Evolutionary conservation across 164 flowering plant genomes (phyloP), one percentile per base, ranked within the genome.

Genomic region (Chloranthus sessilifolius): DNA sequence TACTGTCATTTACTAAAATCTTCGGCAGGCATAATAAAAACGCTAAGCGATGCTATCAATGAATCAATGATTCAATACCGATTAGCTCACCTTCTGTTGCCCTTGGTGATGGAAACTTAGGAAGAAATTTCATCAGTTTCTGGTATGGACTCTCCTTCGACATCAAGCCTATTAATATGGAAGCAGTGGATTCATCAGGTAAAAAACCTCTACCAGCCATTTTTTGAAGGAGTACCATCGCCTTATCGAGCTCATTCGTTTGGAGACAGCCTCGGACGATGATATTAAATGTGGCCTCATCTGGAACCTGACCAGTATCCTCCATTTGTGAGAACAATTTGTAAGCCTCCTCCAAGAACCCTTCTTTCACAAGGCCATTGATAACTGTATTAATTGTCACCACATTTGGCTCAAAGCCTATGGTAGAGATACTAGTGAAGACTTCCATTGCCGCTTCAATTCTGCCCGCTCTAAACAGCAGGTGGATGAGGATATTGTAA

Each of bases 121-220:
- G n/a, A n/a, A n/a, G n/a, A n/a, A n/a, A n/a, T n/a, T n/a, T n/a
- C n/a, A n/a, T n/a, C n/a, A n/a, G n/a, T n/a, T n/a, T n/a, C n/a
- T n/a, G n/a, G n/a, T n/a, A n/a, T n/a, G n/a, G n/a, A n/a, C n/a
- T n/a, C n/a, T n/a, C n/a, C n/a, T n/a, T n/a, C n/a, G n/a, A n/a
- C n/a, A n/a, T n/a, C 40, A 54, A 54, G 48, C 43, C 24, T 22
- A 20, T 26, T 10, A 50, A 9, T 15, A 12, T 10, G 7, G 68
- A 20, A 0, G 39, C 17, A 7, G 25, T 27, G 3, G 31, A 5
- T 7, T 40, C 16, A 47, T 21, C 10, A 7, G 51, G 45, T 1
- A 38, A 39, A 55, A 59, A 56, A n/a, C 65, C 65, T n/a, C 43
- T 56, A 16, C 26, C 47, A 17, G 43, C 35, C 60, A 67, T 61